phyloP scores from a whole-genome alignment of 2,329 filamentous ascomycete genomes.

The Colletotrichum destructivum region DNA sequence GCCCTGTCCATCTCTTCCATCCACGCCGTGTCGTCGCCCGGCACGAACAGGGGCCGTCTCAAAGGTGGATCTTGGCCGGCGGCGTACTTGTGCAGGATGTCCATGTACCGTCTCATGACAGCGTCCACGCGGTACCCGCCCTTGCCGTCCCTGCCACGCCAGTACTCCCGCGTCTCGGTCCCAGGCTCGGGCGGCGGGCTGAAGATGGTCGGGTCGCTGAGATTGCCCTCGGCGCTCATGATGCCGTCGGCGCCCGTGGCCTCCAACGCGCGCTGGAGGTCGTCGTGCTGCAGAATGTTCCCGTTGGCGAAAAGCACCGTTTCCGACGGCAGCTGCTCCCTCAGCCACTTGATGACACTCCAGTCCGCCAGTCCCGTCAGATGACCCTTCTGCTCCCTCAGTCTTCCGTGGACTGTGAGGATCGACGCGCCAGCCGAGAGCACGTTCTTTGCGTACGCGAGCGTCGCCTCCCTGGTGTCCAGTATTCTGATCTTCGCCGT shows the following conservation, averaged over 20 bases:
- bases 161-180: constrained; percentile 79
- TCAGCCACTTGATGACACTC: constrained; percentile 84
- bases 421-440: constrained; percentile 91
- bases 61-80: constrained; percentile 76
- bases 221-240: constrained; percentile 96
- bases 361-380: constrained; percentile 95
- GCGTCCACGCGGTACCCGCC: constrained; percentile 93
- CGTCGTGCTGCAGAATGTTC: constrained; percentile 86
- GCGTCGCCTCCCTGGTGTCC: constrained; percentile 87
- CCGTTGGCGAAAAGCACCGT: constrained; percentile 98
- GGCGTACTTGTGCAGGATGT: constrained; percentile 88
- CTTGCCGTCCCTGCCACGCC: constrained; percentile 83
- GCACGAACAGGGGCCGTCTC: constrained; percentile 81
- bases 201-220: constrained; percentile 93
- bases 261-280: constrained; percentile 83
- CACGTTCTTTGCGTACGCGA: constrained; percentile 91
- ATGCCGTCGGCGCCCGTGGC: constrained; percentile 92
- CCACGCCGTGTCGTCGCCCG: constrained; percentile 68
- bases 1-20: constrained; percentile 53
- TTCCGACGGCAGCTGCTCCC: constrained; percentile 86
- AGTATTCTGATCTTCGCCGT: constrained; percentile 96
- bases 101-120: constrained; percentile 87
- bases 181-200: constrained; percentile 75
- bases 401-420: constrained; percentile 90
- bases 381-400: constrained; percentile 94